phyloP scores from a whole-genome alignment of 2,329 filamentous ascomycete species.

The Microsporum ferrugineum region DNA sequence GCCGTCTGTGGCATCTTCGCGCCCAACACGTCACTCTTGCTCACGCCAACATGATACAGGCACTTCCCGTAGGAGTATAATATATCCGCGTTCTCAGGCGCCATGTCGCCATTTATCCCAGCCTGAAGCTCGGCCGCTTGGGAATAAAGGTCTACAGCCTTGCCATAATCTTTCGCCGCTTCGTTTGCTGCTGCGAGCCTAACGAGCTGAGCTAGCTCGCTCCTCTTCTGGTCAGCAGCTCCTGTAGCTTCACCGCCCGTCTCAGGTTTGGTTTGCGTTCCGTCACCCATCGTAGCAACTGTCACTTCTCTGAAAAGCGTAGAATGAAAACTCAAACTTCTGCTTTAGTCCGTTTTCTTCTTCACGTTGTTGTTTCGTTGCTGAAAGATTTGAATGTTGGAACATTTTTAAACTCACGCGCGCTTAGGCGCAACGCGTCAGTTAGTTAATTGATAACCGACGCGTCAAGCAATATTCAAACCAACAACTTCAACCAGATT shows the following conservation, averaged over 20 bases:
- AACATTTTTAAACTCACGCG: neutral
- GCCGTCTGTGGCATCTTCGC: constrained; percentile 56
- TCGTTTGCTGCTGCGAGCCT: constrained; percentile 76
- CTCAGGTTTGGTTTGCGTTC: neutral
- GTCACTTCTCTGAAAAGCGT: neutral
- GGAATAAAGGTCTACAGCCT: constrained; percentile 77
- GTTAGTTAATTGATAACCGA: neutral
- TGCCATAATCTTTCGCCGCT: constrained; percentile 75
- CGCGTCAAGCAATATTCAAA: neutral
- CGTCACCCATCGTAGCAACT: neutral
- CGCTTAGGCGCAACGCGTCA: neutral
- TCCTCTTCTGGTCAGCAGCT: constrained; percentile 28
- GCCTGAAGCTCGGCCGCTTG: constrained; percentile 82
- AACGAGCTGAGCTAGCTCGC: constrained; percentile 64
- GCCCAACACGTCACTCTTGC: constrained; percentile 87
- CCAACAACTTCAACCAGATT: neutral
- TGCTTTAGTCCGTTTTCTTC: neutral
- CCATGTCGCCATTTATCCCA: constrained; percentile 83
- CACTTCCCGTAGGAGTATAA: constrained; percentile 90
- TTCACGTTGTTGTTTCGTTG: neutral
- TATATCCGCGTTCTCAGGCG: constrained; percentile 80
- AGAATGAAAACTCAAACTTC: neutral
- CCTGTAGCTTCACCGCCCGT: neutral
- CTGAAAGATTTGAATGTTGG: neutral
- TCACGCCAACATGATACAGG: constrained; percentile 85